Evolutionary conservation across 1,284 basidiomycete species (phyloP), one percentile per base, ranked within the genome.

Genomic region (Wallemia hederae): DNA sequence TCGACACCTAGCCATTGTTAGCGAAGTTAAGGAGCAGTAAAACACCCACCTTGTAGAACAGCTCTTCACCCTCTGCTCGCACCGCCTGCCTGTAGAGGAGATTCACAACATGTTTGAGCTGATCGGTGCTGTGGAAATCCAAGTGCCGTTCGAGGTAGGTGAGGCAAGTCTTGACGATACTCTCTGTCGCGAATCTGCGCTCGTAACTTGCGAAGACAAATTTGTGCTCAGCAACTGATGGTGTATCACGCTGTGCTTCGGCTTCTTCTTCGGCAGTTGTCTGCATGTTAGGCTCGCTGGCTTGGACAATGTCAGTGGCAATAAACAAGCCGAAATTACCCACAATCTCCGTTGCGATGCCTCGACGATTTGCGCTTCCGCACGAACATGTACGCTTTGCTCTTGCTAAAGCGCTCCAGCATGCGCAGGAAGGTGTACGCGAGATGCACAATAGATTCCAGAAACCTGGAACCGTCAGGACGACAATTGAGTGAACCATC

Each of bases 161-260:
- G 59, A 96, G 70, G 56, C 90, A 77, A 1, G 89, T 89, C 63
- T 81, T 76, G 7, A 84, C 81, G 62, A 94, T 80, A 56, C 85
- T 80, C 59, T 86, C 76, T 65, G 83, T 77, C 0, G 86, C 87
- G 66, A 94, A 91, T 77, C 81, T 82, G 88, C 80, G 65, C 71
- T 94, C 85, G 65, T 88, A 91, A 22, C 81, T 78, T 63, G 87
- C 81, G 68, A 96, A 89, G 0, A 84, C 84, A 71, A 92, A 91
- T 68, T 82, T 78, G 49, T 85, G 87, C 68, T 94, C 90, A 59
- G 78, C 75, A 61, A 84, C 78, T 31, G 78, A 74, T 24, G 81
- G 78, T n/a, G 61, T 60, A 27, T 61, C 60, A 9, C 62, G 61
- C 19, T 64, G 64, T 60, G 63, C 64, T 22, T 82, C 80, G 29